Percentiles rank a stretch among this genome's conserved stretches.
These are phyloP conservation scores for Exserohilum rostratum DNA, from an alignment of 2,329 filamentous ascomycete genomes.

Conservation along the genomic window DNA sequence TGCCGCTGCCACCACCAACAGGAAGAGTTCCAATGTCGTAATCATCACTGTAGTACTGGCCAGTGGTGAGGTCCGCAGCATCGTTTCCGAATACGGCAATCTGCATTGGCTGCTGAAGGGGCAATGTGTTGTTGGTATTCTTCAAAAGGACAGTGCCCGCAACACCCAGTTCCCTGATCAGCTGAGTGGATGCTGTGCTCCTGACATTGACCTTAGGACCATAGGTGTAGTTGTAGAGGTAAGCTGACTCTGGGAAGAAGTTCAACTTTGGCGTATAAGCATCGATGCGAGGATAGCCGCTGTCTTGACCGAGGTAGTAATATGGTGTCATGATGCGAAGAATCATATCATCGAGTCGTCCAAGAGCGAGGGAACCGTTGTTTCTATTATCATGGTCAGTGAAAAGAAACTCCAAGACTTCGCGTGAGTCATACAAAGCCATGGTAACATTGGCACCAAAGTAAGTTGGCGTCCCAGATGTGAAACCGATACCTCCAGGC, in stretches of 20 bases:
- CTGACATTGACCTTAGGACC: constrained; percentile 48
- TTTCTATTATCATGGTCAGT: no score
- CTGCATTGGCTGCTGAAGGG: constrained; percentile 57
- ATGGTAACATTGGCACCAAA: constrained; percentile 49
- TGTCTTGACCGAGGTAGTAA: constrained; percentile 51
- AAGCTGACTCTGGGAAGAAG: constrained; percentile 22
- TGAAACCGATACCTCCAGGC: constrained; percentile 42
- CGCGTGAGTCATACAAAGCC: no score
- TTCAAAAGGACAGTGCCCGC: constrained; percentile 54
- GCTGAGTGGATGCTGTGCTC: constrained; percentile 45
- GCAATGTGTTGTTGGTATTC: constrained; percentile 56
- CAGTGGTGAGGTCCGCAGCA: constrained; percentile 56
- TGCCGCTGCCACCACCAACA: constrained; percentile 51
- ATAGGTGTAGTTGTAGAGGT: constrained; percentile 42
- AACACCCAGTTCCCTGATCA: constrained; percentile 51
- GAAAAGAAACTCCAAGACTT: no score
- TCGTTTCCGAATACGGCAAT: constrained; percentile 59
- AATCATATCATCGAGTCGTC: constrained; percentile 55
- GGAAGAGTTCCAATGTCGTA: constrained; percentile 53
- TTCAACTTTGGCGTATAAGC: constrained; percentile 29
- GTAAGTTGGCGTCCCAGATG: constrained; percentile 23
- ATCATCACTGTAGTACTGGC: constrained; percentile 40
- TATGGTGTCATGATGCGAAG: constrained; percentile 54
- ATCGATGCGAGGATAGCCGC: constrained; percentile 45
- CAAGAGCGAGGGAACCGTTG: constrained; percentile 49